These are phyloP conservation scores for Podospora sp. DNA, from an alignment of 495 filamentous ascomycete genomes.

Conservation along the genomic window DNA sequence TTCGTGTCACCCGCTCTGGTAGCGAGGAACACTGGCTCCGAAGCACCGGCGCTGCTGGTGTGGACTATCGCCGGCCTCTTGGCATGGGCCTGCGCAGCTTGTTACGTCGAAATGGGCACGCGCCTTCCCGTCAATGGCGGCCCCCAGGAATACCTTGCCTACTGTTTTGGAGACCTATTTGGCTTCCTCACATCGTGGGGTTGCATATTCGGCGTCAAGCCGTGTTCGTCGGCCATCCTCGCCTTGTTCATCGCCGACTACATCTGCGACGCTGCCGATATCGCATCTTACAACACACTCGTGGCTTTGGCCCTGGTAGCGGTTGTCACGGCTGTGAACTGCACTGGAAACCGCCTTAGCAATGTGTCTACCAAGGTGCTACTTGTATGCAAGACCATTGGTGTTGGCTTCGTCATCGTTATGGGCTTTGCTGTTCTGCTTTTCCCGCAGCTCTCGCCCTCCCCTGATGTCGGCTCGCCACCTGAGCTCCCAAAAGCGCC, in stretches of 20 bases:
- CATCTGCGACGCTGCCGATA: conserved; percentile 4
- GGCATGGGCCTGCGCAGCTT: conserved; percentile 49
- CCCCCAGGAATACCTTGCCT: conserved; percentile 46
- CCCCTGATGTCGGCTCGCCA: not conserved
- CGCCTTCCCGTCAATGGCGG: conserved; percentile 48
- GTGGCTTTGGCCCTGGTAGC: conserved; percentile 12
- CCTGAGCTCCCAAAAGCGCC: not conserved
- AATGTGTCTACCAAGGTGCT: conserved; percentile 9
- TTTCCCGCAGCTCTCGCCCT: not conserved
- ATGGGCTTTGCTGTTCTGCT: conserved; percentile 1
- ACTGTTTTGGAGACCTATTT: conserved; percentile 38
- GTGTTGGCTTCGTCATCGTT: conserved; percentile 15
- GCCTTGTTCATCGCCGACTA: conserved; percentile 18
- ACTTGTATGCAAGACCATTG: conserved; percentile 6
- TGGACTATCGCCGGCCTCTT: conserved; percentile 48
- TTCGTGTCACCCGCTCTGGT: conserved; percentile 46
- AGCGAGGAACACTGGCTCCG: conserved; percentile 37
- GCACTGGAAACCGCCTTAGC: conserved; percentile 10
- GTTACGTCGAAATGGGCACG: conserved; percentile 48
- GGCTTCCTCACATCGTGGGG: conserved; percentile 33
- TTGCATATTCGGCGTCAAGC: conserved; percentile 18
- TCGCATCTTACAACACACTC: not conserved
- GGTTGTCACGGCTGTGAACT: conserved; percentile 10
- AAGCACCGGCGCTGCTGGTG: conserved; percentile 34
- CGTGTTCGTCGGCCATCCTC: conserved; percentile 7